Conservation (phyloP, 169 alveolate genomes). For the Eimeria acervulina region DNA sequence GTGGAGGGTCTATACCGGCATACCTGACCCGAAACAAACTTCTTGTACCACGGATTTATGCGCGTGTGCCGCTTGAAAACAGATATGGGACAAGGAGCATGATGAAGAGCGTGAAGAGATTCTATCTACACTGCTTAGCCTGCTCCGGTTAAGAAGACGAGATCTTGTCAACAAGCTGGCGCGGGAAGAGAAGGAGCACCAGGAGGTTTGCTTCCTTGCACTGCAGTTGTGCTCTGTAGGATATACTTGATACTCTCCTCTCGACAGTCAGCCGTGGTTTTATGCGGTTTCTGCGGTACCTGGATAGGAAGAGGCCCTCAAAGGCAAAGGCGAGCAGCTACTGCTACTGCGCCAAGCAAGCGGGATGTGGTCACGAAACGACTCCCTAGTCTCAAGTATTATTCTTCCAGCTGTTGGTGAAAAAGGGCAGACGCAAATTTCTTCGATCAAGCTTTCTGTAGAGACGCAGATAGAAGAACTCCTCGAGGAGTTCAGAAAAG, state of each 20-base stretch:
- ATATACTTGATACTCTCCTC: not conserved
- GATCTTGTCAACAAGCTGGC: slow-evolving; percentile 59
- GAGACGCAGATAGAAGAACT: slow-evolving; percentile 40
- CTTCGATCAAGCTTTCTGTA: slow-evolving; percentile 65
- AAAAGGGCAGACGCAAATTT: slow-evolving; percentile 46
- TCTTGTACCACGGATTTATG: not conserved
- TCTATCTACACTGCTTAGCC: slow-evolving; percentile 61
- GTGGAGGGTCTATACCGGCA: not conserved
- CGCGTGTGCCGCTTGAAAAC: not conserved
- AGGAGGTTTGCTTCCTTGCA: slow-evolving; percentile 37
- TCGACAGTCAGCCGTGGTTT: not conserved
- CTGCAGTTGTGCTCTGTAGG: not conserved
- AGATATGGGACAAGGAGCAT: slow-evolving; percentile 32
- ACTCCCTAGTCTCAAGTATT: slow-evolving; percentile 42
- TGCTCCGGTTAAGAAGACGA: slow-evolving; percentile 40
- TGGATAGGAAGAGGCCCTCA: slow-evolving; percentile 3
- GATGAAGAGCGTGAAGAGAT: slow-evolving; percentile 61
- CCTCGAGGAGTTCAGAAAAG: slow-evolving; percentile 51
- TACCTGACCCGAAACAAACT: not conserved
- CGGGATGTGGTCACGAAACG: slow-evolving; percentile 45
- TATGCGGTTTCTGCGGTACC: not conserved
- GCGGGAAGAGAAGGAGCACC: slow-evolving; percentile 28
- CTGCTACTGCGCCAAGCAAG: slow-evolving; percentile 33
- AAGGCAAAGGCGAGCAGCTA: slow-evolving; percentile 30
- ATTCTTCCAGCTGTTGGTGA: slow-evolving; percentile 71